Percentiles rank a stretch among this genome's conserved stretches.
Conservation (phyloP, 345 rosid genomes). For the Lumnitzera littorea region DNA sequence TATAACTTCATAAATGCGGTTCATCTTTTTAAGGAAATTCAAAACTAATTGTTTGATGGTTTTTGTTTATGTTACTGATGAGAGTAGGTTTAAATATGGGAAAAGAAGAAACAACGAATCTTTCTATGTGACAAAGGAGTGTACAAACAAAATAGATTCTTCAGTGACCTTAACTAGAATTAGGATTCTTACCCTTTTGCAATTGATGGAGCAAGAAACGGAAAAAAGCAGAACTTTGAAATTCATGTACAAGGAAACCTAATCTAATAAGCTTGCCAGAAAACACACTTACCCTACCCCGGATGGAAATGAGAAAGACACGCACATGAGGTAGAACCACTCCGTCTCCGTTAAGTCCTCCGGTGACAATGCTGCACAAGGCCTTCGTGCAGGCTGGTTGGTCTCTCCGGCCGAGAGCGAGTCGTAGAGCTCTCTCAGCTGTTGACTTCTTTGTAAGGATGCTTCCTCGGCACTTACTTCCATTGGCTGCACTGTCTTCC, state of each 20-base stretch:
- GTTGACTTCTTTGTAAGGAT: conserved; percentile 88
- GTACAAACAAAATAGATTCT: conserved; percentile 8
- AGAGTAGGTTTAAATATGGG: neutral
- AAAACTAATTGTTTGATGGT: neutral
- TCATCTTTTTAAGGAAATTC: neutral
- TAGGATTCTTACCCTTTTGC: neutral
- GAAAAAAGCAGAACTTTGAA: neutral
- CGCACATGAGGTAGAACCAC: conserved; percentile 97
- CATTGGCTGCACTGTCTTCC: conserved; percentile 91
- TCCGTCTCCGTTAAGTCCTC: conserved; percentile 96
- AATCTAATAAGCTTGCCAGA: neutral
- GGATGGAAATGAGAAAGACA: conserved; percentile 84
- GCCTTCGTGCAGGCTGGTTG: conserved; percentile 60
- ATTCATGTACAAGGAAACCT: neutral
- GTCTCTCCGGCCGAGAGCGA: conserved; percentile 74
- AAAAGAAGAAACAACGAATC: neutral
- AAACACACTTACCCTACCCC: conserved; percentile 61
- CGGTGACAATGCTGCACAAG: conserved; percentile 78
- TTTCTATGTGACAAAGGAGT: conserved; percentile 18
- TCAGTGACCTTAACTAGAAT: neutral
- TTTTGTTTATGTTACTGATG: neutral
- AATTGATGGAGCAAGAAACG: neutral
- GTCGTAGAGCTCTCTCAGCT: conserved; percentile 85
- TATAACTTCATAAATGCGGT: neutral
- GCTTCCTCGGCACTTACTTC: conserved; percentile 91